Conservation (phyloP, 345 rosid species). For the Citrus glauca region DNA sequence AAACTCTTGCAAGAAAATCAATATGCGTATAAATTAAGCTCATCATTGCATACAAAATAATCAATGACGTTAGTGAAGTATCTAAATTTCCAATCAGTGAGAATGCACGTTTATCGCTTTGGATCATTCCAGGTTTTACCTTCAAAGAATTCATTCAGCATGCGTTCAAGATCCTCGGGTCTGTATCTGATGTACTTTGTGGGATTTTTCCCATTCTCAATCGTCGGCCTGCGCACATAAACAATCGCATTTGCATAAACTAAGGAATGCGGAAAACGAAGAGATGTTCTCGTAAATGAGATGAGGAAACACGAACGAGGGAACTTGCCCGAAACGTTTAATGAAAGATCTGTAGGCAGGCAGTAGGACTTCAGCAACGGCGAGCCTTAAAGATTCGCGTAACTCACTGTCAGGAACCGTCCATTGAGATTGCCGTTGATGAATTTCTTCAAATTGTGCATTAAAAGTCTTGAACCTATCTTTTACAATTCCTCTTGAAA, state of each 20-base stretch:
- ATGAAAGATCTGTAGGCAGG: conserved; percentile 93
- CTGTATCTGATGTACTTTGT: conserved; percentile 72
- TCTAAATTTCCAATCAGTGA: background rate
- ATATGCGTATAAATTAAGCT: conserved; percentile 14
- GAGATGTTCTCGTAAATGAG: background rate
- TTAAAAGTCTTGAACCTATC: conserved; percentile 93
- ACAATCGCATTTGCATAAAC: conserved; percentile 10
- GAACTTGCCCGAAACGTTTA: conserved; percentile 74
- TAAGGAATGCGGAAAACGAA: background rate
- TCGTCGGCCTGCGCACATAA: conserved; percentile 54
- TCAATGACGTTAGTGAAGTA: background rate
- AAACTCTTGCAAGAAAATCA: background rate
- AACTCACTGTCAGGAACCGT: conserved; percentile 94
- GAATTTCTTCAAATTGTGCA: conserved; percentile 82
- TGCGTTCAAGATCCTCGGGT: conserved; percentile 78
- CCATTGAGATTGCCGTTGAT: conserved; percentile 95
- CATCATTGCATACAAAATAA: conserved; percentile 12
- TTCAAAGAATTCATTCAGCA: conserved; percentile 93
- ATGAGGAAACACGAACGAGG: background rate
- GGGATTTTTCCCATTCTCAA: conserved; percentile 84
- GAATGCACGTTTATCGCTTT: conserved; percentile 39
- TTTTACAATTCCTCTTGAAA: conserved; percentile 77
- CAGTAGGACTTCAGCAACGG: conserved; percentile 94
- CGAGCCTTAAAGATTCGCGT: conserved; percentile 86
- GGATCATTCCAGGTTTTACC: conserved; percentile 85